Evolutionary conservation across 2,329 filamentous ascomycete species (phyloP), one percentile per base, ranked within the genome.

Genomic region (Xylariaceae sp.): DNA sequence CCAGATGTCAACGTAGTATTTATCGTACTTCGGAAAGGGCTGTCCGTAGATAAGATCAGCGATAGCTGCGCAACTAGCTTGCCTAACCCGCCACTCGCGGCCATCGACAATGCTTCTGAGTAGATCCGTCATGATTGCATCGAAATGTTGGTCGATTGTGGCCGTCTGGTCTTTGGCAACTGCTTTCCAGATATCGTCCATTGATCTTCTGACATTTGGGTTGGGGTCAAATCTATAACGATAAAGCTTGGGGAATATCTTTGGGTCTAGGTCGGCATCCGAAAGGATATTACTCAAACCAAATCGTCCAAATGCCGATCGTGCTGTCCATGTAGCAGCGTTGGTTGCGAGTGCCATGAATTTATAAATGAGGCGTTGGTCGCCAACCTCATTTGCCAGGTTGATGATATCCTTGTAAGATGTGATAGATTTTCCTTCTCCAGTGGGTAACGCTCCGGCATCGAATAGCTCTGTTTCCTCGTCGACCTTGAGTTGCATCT

Each of bases 341-440:
- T 97, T 96, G 1, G 91, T 90, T 2, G 94, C 94, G 60, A 99
- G 79, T 0, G 92, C 93, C 94, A 99, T 99, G 73, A 99, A 97
- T 55, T 92, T 90, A 75, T 99, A 99, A 1, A 97, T 89, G n/a
- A 99, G 77, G 61, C 89, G 92, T 53, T 94, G 93, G 64, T 99
- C 93, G 11, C 94, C 94, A 33, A 97, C 92, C 72, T 99, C 94
- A 41, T 93, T 90, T n/a, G 94, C 94, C 44, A 99, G 77, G 60
- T 81, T 94, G 70, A 99, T 89, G 60, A 99, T 97, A 65, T 99
- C 94, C 67, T 96, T 96, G 75, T 99, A 99, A 0, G 93, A 97
- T 0, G 90, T 97, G 50, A 97, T 83, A 0, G 91, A 91, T 60
- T 81, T 90, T 7, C 91, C 91, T 58, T 96, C 90, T 3, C 92